These are phyloP conservation scores for Termitomyces sp. DNA, from an alignment of 768 basidiomycete genomes.

Conservation along the genomic window DNA sequence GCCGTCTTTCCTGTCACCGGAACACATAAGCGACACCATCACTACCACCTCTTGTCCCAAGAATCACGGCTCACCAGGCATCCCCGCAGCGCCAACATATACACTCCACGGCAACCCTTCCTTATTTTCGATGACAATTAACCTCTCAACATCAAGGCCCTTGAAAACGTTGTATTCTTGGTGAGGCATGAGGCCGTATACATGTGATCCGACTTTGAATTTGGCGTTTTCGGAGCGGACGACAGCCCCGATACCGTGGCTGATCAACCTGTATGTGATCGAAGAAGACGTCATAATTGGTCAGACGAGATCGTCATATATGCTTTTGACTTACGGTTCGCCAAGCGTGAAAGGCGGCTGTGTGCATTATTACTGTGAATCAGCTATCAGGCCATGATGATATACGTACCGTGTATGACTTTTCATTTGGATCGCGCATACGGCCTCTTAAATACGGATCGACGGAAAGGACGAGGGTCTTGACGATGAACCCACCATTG, in stretches of 20 bases:
- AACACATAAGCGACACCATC: neutral
- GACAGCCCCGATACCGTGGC: slow-evolving; percentile 36
- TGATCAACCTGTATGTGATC: slow-evolving; percentile 16
- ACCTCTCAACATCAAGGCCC: slow-evolving; percentile 12
- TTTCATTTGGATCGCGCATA: slow-evolving; percentile 27
- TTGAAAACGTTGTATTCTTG: slow-evolving; percentile 32
- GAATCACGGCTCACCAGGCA: slow-evolving; percentile 36
- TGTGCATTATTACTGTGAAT: too few relatives aligned
- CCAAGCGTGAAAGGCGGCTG: slow-evolving; percentile 25
- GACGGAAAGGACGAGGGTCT: slow-evolving; percentile 39
- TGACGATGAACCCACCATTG: slow-evolving; percentile 43
- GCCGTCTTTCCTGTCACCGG: slow-evolving; percentile 28
- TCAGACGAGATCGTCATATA: neutral
- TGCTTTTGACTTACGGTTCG: slow-evolving; percentile 26
- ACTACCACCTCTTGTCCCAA: neutral
- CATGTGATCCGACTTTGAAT: slow-evolving; percentile 31
- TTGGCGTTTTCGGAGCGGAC: slow-evolving; percentile 32
- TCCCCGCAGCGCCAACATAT: slow-evolving; percentile 47
- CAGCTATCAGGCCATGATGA: too few relatives aligned
- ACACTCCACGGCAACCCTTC: slow-evolving; percentile 41
- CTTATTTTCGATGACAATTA: slow-evolving; percentile 31
- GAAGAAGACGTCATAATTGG: neutral
- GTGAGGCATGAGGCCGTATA: slow-evolving; percentile 30
- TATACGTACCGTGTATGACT: slow-evolving; percentile 21
- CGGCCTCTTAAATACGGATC: slow-evolving; percentile 35